These are phyloP conservation scores for Emericellopsis cladophorae DNA, from an alignment of 2,329 filamentous ascomycete species.

Conservation along the genomic window DNA sequence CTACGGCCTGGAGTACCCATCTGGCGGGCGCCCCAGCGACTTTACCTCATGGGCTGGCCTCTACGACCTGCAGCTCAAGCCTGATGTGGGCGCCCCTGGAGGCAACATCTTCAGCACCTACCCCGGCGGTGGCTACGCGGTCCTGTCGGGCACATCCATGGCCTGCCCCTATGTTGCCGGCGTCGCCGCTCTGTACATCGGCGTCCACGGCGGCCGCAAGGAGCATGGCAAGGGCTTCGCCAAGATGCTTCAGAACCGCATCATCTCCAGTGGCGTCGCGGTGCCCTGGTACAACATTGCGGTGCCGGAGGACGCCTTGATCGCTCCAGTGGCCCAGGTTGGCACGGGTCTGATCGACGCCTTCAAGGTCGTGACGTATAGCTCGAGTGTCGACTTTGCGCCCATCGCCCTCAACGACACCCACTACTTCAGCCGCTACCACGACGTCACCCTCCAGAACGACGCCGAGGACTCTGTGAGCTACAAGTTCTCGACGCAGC, in stretches of 20 bases:
- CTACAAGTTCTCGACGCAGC: constrained; percentile 16
- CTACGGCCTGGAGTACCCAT: background rate
- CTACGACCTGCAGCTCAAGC: constrained; percentile 5
- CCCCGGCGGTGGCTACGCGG: constrained; percentile 11
- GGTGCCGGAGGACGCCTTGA: constrained; percentile 7
- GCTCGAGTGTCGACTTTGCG: constrained; percentile 20
- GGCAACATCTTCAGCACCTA: constrained; percentile 3
- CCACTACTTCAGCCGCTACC: constrained; percentile 16
- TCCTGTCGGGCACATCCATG: constrained; percentile 36
- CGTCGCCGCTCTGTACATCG: constrained; percentile 21
- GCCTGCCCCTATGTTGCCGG: constrained; percentile 31
- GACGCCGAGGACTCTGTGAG: constrained; percentile 16
- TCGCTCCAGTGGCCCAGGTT: constrained; percentile 21
- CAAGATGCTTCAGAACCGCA: constrained; percentile 12
- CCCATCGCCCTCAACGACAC: constrained; percentile 31
- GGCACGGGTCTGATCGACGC: constrained; percentile 28
- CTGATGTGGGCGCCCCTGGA: constrained; percentile 5
- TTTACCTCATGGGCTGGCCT: constrained; percentile 1
- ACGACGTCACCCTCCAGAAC: constrained; percentile 19
- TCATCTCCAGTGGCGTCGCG: constrained; percentile 17
- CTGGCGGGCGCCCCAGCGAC: background rate
- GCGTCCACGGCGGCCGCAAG: constrained; percentile 15
- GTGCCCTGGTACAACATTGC: constrained; percentile 12
- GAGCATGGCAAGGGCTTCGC: constrained; percentile 16
- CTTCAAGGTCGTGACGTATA: constrained; percentile 24